These are phyloP conservation scores for Dryadomyces quercivorus DNA, from an alignment of 2,329 filamentous ascomycete species.

Conservation along the genomic window DNA sequence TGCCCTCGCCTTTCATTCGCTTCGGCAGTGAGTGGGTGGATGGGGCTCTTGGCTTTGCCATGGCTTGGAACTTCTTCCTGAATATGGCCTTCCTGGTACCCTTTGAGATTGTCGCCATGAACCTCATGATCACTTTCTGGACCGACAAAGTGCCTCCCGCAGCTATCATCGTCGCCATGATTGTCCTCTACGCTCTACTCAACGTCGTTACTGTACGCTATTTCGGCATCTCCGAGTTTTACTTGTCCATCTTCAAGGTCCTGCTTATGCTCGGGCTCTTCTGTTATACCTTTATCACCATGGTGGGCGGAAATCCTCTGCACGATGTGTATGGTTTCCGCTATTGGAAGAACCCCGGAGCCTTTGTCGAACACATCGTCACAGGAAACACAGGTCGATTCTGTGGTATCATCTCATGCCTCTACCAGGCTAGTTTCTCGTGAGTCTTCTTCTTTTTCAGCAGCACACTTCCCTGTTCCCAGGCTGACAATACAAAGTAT, in stretches of 20 bases:
- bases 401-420: conserved; percentile 50
- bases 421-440: conserved; percentile 48
- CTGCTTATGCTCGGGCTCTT: conserved; percentile 20
- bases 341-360: conserved; percentile 29
- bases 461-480: too few species aligned
- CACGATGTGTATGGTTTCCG: conserved; percentile 23
- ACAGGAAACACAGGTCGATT: conserved; percentile 43
- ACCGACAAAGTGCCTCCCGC: conserved; percentile 24
- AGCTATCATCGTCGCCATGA: conserved; percentile 8
- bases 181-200: conserved; percentile 14
- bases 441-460: background rate
- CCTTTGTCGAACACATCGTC: conserved; percentile 40
- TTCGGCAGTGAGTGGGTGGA: conserved; percentile 37
- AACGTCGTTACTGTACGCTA: conserved; percentile 28
- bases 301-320: conserved; percentile 29
- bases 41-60: conserved; percentile 30
- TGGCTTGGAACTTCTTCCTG: conserved; percentile 39
- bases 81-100: conserved; percentile 34
- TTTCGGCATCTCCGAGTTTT: conserved; percentile 33
- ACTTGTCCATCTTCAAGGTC: conserved; percentile 28
- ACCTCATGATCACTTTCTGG: conserved; percentile 50
- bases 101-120: conserved; percentile 42
- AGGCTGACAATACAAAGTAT: conserved; percentile 25
- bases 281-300: conserved; percentile 29
- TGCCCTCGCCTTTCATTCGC: conserved; percentile 67